phyloP scores from a whole-genome alignment of 2,329 filamentous ascomycete species.

The Parascedosporium putredinis region DNA sequence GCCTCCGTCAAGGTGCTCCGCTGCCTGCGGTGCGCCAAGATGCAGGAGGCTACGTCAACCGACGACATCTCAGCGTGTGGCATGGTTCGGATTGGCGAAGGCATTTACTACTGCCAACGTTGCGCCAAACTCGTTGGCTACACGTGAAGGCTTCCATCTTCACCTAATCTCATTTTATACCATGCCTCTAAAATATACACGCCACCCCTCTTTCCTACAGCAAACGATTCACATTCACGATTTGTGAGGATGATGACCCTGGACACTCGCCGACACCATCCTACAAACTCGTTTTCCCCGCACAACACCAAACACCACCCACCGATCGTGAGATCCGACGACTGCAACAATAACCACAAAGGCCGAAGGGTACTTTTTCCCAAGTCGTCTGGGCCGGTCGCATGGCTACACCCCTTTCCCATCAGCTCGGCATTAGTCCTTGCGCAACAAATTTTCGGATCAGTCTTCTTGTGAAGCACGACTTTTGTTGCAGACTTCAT shows the following conservation, averaged over 20 bases:
- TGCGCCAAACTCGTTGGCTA: constrained; percentile 56
- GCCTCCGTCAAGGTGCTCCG: constrained; percentile 50
- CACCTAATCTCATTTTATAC: not conserved
- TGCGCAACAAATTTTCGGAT: no score
- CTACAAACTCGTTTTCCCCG: not conserved
- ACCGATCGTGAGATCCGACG: no score
- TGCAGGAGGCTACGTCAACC: constrained; percentile 50
- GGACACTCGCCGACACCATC: no score
- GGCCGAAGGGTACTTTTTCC: no score
- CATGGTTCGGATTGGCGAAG: constrained; percentile 55
- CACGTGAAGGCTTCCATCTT: constrained; percentile 32
- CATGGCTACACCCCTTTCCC: no score
- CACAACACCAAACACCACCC: not conserved
- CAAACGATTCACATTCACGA: not conserved
- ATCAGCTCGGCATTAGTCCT: no score
- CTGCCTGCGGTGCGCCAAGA: constrained; percentile 51
- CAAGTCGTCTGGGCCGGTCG: no score
- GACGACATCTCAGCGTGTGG: constrained; percentile 47
- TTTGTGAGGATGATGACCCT: not conserved
- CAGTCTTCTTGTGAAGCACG: no score
- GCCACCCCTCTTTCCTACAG: not conserved
- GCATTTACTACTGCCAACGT: constrained; percentile 55
- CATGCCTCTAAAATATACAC: not conserved
- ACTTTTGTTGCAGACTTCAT: no score
- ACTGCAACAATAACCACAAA: no score